Percentiles rank a stretch among this genome's conserved stretches.
phyloP scores from a whole-genome alignment of 768 basidiomycete species.

The Leucogyrophana mollusca region DNA sequence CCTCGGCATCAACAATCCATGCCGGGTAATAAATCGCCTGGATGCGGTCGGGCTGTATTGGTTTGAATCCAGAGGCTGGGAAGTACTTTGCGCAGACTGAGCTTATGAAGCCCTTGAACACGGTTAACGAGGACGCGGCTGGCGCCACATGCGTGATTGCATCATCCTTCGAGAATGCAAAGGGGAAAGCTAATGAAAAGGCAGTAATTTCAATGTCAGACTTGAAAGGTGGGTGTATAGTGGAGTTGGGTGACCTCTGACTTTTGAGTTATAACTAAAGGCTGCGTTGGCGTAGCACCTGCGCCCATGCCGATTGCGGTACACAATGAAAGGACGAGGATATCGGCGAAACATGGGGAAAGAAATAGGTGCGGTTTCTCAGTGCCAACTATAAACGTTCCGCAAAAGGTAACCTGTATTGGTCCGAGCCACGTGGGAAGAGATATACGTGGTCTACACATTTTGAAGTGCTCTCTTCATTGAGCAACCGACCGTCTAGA shows the following conservation, averaged over 20 bases:
- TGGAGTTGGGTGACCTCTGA: constrained; percentile 32
- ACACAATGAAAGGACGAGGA: no score
- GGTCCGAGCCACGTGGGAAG: constrained; percentile 22
- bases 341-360: no score
- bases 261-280: constrained; percentile 33
- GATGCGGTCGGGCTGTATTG: constrained; percentile 44
- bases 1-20: constrained; percentile 60
- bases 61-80: constrained; percentile 36
- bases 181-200: constrained; percentile 48
- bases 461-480: neutral
- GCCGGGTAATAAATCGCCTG: constrained; percentile 60
- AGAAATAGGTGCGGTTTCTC: no score
- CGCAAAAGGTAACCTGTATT: neutral
- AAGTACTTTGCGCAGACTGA: constrained; percentile 37
- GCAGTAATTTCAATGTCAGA: constrained; percentile 7
- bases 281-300: constrained; percentile 20
- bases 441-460: constrained; percentile 26
- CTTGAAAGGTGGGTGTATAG: neutral
- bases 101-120: constrained; percentile 20
- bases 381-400: no score
- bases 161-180: constrained; percentile 43
- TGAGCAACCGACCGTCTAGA: constrained; percentile 1
- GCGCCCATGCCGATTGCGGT: neutral
- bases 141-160: constrained; percentile 41
- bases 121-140: constrained; percentile 24